Evolutionary conservation across 2,329 filamentous ascomycete genomes (phyloP), one percentile per base, ranked within the genome.

Genomic region (Chrysoporthe deuterocubensis): DNA sequence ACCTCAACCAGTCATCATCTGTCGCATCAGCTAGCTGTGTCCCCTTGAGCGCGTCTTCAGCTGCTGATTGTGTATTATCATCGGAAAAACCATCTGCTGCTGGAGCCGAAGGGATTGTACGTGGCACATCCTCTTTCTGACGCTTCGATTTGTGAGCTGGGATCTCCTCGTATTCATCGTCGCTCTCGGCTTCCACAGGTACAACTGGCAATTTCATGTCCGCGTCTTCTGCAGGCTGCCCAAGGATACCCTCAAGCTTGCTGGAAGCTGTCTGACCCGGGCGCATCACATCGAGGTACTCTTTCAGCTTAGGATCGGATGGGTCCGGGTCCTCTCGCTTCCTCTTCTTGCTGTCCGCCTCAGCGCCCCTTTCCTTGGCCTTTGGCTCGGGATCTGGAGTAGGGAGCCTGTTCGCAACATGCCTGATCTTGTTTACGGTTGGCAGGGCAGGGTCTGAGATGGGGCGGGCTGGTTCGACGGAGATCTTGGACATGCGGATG

Each of bases 401-500:
- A 37, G 67, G 50, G 32, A 63, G 40, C 59, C 70, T 62, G 67
- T 62, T 64, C 44, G 60, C 52, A 37, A 57, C 44, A 56, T 69
- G 58, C 2, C 60, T 54, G 14, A 14, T 21, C 48, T 71, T 72
- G 58, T 70, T 74, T 8, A 67, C 66, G 62, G 72, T 77, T 8
- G 75, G 71, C 7, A 78, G 76, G 59, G 79, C 75, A 64, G 80
- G 77, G 76, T 86, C 84, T 75, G 81, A 74, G 67, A 81, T 79
- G 69, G 96, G 91, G 78, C 88, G 90, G 67, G 96, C 96, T 75
- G 96, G 82, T 81, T 97, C 94, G 70, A 97, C 96, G 42, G 86
- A 87, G 75, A 99, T 94, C 82, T 91, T 96, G 67, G 94, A 97
- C 92, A 97, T 96, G 74, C 94, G 93, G 75, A 99, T 93, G 80